Evolutionary conservation across 1,284 basidiomycete species (phyloP).

Genomic region (Golubevia sp.): DNA sequence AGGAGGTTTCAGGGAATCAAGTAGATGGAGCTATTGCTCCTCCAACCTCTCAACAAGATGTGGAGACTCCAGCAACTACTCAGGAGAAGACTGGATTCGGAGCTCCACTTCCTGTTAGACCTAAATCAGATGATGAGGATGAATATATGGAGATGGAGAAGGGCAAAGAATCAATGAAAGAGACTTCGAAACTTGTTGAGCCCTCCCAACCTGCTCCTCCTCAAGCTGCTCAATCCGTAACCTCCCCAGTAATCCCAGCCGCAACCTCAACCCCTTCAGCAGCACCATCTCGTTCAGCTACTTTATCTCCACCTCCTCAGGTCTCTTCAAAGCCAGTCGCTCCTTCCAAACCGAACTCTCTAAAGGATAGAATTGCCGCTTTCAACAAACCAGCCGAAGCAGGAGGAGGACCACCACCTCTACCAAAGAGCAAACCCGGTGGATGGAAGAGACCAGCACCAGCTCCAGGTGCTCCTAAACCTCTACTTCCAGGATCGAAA

Average conservation of each 20-base stretch:
- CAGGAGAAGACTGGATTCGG: not conserved
- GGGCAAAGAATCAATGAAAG: not conserved
- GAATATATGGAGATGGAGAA: not conserved
- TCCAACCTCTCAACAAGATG: not conserved
- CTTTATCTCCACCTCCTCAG: not conserved
- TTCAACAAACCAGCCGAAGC: slow-evolving; percentile 51
- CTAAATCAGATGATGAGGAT: not conserved
- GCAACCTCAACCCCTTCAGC: not conserved
- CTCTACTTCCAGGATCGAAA: slow-evolving; percentile 26
- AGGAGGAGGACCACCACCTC: slow-evolving; percentile 32
- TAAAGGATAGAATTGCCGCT: slow-evolving; percentile 55
- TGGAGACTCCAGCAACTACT: too few species aligned
- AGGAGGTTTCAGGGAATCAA: not conserved
- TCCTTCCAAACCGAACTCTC: slow-evolving; percentile 15
- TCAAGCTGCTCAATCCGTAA: not conserved
- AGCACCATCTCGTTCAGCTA: not conserved
- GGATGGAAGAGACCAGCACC: slow-evolving; percentile 52
- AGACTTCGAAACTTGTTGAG: not conserved
- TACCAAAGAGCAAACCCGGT: slow-evolving; percentile 45
- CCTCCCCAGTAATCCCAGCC: not conserved
- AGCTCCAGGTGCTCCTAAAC: slow-evolving; percentile 28
- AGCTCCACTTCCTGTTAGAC: not conserved
- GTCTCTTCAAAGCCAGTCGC: not conserved
- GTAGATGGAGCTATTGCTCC: not conserved
- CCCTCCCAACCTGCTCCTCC: not conserved